These are phyloP conservation scores for Conringia planisiliqua DNA, from an alignment of 345 rosid genomes.

Conservation along the genomic window DNA sequence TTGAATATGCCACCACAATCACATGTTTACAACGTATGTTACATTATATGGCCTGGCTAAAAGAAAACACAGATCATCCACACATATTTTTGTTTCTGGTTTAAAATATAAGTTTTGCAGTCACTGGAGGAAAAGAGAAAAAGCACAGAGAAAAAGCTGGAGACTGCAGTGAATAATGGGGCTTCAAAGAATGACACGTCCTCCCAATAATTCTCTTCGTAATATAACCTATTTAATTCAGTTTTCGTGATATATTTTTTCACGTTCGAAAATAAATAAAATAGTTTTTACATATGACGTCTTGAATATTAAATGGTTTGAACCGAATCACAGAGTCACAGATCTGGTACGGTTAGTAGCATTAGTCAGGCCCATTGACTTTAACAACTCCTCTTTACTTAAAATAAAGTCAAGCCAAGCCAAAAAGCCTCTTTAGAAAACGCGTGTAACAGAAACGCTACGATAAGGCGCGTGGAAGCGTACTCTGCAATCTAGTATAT, in stretches of 20 bases:
- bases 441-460: neutral
- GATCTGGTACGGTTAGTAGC: constrained; percentile 20
- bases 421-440: neutral
- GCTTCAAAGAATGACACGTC: constrained; percentile 30
- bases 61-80: neutral
- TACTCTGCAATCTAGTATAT: neutral
- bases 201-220: constrained; percentile 17
- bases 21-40: neutral
- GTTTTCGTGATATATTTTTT: neutral
- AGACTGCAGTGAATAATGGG: constrained; percentile 18
- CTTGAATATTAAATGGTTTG: neutral
- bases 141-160: neutral
- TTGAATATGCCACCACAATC: neutral
- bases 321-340: constrained; percentile 16
- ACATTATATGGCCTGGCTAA: neutral
- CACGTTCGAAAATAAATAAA: neutral
- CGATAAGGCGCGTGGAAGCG: constrained; percentile 7
- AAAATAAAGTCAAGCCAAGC: neutral
- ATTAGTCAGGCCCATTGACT: constrained; percentile 28
- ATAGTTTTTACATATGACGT: neutral
- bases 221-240: neutral
- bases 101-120: neutral
- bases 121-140: constrained; percentile 5
- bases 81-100: neutral
- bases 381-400: constrained; percentile 4